These are phyloP conservation scores for Hemileccinum impolitum DNA, from an alignment of 768 basidiomycete species.

Conservation along the genomic window DNA sequence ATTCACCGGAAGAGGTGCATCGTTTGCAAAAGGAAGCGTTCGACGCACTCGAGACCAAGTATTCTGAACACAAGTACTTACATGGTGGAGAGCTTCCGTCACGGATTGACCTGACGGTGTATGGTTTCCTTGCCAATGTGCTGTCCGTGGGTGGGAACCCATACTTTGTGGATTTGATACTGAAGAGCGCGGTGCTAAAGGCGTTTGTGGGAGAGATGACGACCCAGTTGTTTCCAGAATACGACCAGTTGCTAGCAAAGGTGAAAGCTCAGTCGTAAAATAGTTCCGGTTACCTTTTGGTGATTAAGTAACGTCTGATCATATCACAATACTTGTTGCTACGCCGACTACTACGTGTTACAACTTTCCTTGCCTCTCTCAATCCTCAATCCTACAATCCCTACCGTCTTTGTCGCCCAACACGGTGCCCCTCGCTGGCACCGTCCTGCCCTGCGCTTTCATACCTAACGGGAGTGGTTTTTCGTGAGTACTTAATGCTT, in stretches of 20 bases:
- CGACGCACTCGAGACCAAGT: conserved; percentile 29
- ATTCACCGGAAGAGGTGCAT: conserved; percentile 32
- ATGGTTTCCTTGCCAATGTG: conserved; percentile 32
- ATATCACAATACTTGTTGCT: conserved; percentile 5
- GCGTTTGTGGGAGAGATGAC: conserved; percentile 26
- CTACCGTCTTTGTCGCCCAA: not conserved
- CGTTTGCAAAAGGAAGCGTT: conserved; percentile 28
- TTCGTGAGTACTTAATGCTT: conserved; percentile 12
- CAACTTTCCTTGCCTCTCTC: not conserved
- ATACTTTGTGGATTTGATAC: conserved; percentile 23
- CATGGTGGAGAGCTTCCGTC: conserved; percentile 28
- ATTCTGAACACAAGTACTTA: conserved; percentile 22
- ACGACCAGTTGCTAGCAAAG: conserved; percentile 15
- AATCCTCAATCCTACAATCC: too few species aligned
- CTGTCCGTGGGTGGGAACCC: conserved; percentile 23
- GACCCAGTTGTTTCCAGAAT: conserved; percentile 26
- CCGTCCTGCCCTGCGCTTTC: not conserved
- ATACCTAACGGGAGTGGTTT: not conserved
- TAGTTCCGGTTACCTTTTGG: not conserved
- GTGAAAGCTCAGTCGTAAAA: not conserved
- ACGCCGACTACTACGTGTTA: not conserved
- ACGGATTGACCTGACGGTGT: conserved; percentile 27
- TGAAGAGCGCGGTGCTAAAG: conserved; percentile 17
- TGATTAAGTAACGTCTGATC: not conserved
- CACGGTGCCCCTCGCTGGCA: conserved; percentile 9